Conservation (phyloP, 2,329 filamentous ascomycete species). For the Pseudofabraea citricarpa region DNA sequence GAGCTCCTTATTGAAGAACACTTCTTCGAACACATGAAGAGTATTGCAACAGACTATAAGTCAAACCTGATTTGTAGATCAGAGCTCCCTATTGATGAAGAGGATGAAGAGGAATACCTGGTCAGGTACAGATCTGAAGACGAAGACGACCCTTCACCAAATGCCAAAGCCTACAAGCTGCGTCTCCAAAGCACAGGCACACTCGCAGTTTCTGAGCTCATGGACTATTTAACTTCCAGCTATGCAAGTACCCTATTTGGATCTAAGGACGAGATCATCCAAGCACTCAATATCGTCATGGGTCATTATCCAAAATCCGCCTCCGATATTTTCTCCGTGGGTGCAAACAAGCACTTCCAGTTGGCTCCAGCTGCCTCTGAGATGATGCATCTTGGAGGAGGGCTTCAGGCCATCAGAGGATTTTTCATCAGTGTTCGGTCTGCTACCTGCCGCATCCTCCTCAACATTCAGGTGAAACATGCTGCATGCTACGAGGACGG, state of each 20-base stretch:
- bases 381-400: constrained; percentile 33
- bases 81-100: neutral
- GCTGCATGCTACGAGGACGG: constrained; percentile 18
- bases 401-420: constrained; percentile 49
- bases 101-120: constrained; percentile 3
- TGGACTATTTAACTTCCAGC: constrained; percentile 6
- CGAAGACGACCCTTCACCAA: constrained; percentile 8
- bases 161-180: constrained; percentile 4
- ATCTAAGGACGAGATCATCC: constrained; percentile 32
- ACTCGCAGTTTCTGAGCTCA: constrained; percentile 8
- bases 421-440: constrained; percentile 56
- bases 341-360: constrained; percentile 10
- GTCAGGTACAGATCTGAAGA: constrained; percentile 9
- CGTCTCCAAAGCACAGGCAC: constrained; percentile 8
- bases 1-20: constrained; percentile 11
- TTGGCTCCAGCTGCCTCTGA: constrained; percentile 1
- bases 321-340: constrained; percentile 24
- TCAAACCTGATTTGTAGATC: constrained; percentile 6
- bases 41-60: constrained; percentile 12
- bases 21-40: constrained; percentile 3
- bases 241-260: constrained; percentile 3
- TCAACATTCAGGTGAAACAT: constrained; percentile 56
- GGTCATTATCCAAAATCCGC: constrained; percentile 40
- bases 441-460: constrained; percentile 46
- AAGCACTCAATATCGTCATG: constrained; percentile 52